A percentile compares a stretch with the other conserved stretches of the same genome.
Conservation (phyloP, 148 eudicot species). For the Silene uniflora region DNA sequence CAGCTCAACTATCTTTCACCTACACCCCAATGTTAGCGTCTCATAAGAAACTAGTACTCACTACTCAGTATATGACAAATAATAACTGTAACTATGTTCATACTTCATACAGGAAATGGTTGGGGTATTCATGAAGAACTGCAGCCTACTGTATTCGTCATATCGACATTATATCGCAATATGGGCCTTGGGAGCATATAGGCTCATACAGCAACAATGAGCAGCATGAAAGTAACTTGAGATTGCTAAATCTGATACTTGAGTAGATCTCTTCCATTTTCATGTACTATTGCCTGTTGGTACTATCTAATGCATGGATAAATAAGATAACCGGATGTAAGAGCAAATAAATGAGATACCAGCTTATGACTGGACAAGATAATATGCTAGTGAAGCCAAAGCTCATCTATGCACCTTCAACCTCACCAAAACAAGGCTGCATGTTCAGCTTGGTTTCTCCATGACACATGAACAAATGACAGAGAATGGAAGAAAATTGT, state of each 20-base stretch:
- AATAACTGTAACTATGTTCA: background rate
- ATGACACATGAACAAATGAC: background rate
- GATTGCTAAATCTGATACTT: background rate
- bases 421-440: background rate
- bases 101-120: slow-evolving; percentile 29
- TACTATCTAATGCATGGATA: background rate
- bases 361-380: background rate
- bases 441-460: background rate
- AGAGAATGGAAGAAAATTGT: background rate
- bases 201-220: background rate
- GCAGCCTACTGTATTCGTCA: slow-evolving; percentile 30
- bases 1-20: no score
- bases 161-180: slow-evolving; percentile 28
- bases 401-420: background rate
- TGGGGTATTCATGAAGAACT: slow-evolving; percentile 36
- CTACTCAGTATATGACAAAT: background rate
- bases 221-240: background rate
- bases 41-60: background rate
- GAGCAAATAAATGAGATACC: slow-evolving; percentile 11
- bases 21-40: no score
- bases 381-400: background rate
- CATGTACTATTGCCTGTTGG: background rate
- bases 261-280: background rate
- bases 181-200: slow-evolving; percentile 40
- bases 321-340: slow-evolving; percentile 12